Evolutionary conservation across 2,329 filamentous ascomycete genomes (phyloP).

Genomic region (Aspergillus novoparasiticus): DNA sequence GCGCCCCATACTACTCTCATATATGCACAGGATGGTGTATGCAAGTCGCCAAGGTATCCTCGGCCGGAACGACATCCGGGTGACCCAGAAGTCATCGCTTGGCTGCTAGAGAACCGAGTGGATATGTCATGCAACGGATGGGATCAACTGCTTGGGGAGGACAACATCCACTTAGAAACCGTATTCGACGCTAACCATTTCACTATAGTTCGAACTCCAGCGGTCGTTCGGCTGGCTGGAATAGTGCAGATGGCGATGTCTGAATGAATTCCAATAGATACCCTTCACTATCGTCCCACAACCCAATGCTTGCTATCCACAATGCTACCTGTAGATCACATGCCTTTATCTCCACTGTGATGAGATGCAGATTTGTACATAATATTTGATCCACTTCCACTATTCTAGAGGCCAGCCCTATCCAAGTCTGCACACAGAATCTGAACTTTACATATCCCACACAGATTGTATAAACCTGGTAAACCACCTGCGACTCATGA

Average conservation of each 20-base stretch:
- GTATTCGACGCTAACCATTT: constrained; percentile 35
- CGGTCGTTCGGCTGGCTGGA: background rate
- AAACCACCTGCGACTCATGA: background rate
- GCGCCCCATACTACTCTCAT: background rate
- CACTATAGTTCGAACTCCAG: constrained; percentile 21
- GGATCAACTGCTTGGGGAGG: constrained; percentile 44
- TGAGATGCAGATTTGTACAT: no score
- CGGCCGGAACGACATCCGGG: constrained; percentile 41
- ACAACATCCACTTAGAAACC: constrained; percentile 33
- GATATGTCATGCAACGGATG: constrained; percentile 52
- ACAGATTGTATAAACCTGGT: background rate
- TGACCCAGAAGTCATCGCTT: constrained; percentile 52
- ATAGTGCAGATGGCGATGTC: background rate
- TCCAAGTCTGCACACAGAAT: no score
- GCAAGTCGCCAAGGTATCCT: constrained; percentile 26
- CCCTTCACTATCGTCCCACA: no score
- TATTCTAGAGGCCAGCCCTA: no score
- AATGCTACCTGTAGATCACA: no score
- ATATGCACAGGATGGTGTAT: constrained; percentile 2
- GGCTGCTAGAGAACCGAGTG: constrained; percentile 49
- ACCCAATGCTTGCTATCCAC: no score
- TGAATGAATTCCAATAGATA: background rate
- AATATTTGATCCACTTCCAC: no score
- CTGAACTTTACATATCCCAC: background rate
- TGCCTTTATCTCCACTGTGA: no score